A percentile compares a stretch with the other conserved stretches of the same genome.
phyloP scores from a whole-genome alignment of 2,329 filamentous ascomycete genomes.

The Ustulina deusta region DNA sequence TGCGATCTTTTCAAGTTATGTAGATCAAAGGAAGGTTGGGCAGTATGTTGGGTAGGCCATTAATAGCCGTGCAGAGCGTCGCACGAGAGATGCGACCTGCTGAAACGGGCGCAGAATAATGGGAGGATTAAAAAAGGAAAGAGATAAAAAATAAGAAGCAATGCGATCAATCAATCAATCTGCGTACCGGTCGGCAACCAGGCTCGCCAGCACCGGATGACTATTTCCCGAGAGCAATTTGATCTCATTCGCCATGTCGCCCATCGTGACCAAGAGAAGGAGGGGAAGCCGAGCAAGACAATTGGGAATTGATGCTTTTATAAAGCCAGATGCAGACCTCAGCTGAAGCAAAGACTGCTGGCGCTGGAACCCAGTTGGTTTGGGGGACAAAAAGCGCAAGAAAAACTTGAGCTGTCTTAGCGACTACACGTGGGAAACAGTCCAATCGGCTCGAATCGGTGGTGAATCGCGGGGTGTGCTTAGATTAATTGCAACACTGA shows the following conservation, averaged over 20 bases:
- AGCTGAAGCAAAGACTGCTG: conserved; percentile 15
- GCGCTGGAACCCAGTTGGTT: conserved; percentile 20
- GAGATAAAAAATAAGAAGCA: conserved; percentile 4
- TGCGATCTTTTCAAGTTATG: conserved; percentile 14
- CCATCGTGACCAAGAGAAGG: conserved; percentile 38
- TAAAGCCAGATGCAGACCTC: conserved; percentile 25
- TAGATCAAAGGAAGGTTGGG: background rate
- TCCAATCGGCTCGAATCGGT: conserved; percentile 39
- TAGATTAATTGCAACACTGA: conserved; percentile 11
- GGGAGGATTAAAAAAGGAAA: conserved; percentile 12
- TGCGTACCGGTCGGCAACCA: conserved; percentile 55
- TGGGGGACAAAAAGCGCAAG: conserved; percentile 16
- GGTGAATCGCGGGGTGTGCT: conserved; percentile 36
- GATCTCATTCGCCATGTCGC: conserved; percentile 53
- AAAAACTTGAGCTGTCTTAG: conserved; percentile 36
- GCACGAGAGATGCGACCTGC: conserved; percentile 8
- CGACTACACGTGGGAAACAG: conserved; percentile 18
- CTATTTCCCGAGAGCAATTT: conserved; percentile 57
- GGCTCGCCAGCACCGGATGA: conserved; percentile 54
- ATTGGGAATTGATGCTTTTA: conserved; percentile 29
- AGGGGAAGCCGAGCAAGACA: conserved; percentile 8
- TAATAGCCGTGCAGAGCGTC: conserved; percentile 23
- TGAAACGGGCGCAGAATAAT: background rate
- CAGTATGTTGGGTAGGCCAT: conserved; percentile 7
- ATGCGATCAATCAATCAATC: conserved; percentile 3